phyloP scores from a whole-genome alignment of 306 rosid genomes.

The Urtica urens region DNA sequence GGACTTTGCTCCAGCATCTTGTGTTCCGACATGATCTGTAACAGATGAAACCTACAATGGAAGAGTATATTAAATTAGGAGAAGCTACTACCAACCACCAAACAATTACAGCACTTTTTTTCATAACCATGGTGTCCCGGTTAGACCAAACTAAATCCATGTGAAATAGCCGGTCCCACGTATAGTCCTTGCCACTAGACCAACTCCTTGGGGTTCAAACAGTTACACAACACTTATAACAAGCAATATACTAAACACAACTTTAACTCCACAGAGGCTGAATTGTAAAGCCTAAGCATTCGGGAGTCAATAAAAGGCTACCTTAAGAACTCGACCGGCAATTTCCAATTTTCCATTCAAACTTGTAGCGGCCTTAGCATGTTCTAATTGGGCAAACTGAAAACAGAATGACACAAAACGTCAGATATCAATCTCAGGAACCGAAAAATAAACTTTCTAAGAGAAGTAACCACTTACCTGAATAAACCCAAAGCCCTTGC shows the following conservation, averaged over 20 bases:
- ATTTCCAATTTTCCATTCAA: constrained; percentile 92
- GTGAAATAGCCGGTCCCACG: too few relatives aligned
- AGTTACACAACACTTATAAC: not conserved
- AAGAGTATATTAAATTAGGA: not conserved
- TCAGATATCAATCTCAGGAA: not conserved
- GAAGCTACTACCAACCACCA: not conserved
- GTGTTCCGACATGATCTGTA: constrained; percentile 80
- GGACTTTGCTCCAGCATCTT: constrained; percentile 72
- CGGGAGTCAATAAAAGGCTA: constrained; percentile 15
- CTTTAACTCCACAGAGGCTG: not conserved
- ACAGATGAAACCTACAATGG: constrained; percentile 76
- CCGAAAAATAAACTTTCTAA: constrained; percentile 6
- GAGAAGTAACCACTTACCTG: constrained; percentile 47
- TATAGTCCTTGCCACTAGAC: too few relatives aligned
- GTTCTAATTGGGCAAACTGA: constrained; percentile 94
- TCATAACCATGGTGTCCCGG: too few relatives aligned
- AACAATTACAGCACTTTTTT: too few relatives aligned
- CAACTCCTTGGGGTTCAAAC: too few relatives aligned
- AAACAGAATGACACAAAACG: constrained; percentile 11
- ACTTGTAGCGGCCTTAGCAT: constrained; percentile 95
- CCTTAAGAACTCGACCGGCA: constrained; percentile 94
- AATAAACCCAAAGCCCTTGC: constrained; percentile 99
- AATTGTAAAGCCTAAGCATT: not conserved
- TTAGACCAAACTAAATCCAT: too few relatives aligned
- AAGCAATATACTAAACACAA: not conserved